Evolutionary conservation across 306 rosid genomes (phyloP).

Genomic region (Fagus crenata): DNA sequence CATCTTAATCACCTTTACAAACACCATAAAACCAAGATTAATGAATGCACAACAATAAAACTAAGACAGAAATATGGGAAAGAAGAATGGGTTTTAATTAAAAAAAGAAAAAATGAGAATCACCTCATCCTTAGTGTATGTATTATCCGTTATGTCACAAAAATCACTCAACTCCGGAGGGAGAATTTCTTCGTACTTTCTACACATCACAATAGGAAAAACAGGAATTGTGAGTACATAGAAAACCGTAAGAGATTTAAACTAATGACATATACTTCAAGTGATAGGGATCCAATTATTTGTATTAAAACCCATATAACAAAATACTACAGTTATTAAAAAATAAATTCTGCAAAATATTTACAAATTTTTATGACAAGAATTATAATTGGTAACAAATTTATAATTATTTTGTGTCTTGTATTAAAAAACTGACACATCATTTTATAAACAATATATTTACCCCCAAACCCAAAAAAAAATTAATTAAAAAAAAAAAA

Average conservation of each 20-base stretch:
- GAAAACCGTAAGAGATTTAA: neutral
- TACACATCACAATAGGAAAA: slow-evolving; percentile 18
- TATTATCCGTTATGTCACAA: slow-evolving; percentile 71
- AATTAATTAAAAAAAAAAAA: too few species aligned
- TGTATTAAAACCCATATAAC: too few species aligned
- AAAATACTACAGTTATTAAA: too few species aligned
- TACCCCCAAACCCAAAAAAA: too few species aligned
- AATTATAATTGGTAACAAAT: too few species aligned
- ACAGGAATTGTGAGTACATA: neutral
- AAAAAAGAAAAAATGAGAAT: slow-evolving; percentile 1
- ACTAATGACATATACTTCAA: neutral
- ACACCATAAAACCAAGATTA: neutral
- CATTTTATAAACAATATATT: too few species aligned
- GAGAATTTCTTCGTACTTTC: slow-evolving; percentile 87
- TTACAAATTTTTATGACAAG: too few species aligned
- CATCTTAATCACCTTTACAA: slow-evolving; percentile 67
- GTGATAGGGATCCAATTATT: too few species aligned
- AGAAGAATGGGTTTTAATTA: neutral
- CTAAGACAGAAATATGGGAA: neutral
- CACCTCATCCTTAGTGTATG: slow-evolving; percentile 73
- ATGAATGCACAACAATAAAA: neutral
- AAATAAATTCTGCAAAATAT: too few species aligned
- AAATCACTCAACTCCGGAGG: slow-evolving; percentile 70
- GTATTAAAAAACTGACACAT: too few species aligned
- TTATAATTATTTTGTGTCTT: too few species aligned